Conservation (phyloP, 179 eudicot genomes). For the Nepenthes alata region DNA sequence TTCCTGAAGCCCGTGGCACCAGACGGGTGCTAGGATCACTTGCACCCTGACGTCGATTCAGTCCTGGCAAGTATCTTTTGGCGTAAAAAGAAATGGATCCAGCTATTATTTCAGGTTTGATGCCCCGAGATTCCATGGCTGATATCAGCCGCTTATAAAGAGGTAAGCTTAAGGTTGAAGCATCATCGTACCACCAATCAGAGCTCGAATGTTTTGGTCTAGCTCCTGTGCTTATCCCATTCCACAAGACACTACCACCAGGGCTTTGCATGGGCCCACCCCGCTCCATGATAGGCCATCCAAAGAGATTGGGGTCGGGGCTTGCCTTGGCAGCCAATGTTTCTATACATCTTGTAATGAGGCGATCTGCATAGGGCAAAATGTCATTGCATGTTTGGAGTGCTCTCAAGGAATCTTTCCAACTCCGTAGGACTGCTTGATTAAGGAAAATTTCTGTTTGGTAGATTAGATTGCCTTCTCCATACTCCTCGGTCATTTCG, state of each 20-base stretch:
- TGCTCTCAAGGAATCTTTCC: conserved; percentile 35
- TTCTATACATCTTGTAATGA: conserved; percentile 31
- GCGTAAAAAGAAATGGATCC: conserved; percentile 31
- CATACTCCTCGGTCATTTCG: conserved; percentile 42
- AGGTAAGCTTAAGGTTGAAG: conserved; percentile 22
- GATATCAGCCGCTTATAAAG: conserved; percentile 31
- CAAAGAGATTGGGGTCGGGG: conserved; percentile 35
- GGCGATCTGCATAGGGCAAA: conserved; percentile 25
- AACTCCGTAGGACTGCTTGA: conserved; percentile 26
- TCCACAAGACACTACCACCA: conserved; percentile 43
- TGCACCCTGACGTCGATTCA: conserved; percentile 19
- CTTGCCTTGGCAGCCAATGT: conserved; percentile 27
- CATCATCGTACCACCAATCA: conserved; percentile 51
- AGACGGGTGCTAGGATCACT: conserved; percentile 15
- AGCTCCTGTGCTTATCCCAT: conserved; percentile 43
- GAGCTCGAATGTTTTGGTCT: conserved; percentile 28
- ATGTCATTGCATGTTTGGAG: conserved; percentile 37
- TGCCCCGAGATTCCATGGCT: conserved; percentile 32
- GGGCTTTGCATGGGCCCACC: conserved; percentile 46
- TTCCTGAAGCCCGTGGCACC: conserved; percentile 15
- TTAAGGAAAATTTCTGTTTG: conserved; percentile 31
- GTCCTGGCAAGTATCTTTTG: conserved; percentile 26
- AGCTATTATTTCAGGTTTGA: conserved; percentile 26
- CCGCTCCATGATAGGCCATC: conserved; percentile 37
- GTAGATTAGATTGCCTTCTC: conserved; percentile 34